A percentile compares a stretch with the other conserved stretches of the same genome.
phyloP scores from a whole-genome alignment of 2,329 filamentous ascomycete species.

The Calonectria multiphialidica region DNA sequence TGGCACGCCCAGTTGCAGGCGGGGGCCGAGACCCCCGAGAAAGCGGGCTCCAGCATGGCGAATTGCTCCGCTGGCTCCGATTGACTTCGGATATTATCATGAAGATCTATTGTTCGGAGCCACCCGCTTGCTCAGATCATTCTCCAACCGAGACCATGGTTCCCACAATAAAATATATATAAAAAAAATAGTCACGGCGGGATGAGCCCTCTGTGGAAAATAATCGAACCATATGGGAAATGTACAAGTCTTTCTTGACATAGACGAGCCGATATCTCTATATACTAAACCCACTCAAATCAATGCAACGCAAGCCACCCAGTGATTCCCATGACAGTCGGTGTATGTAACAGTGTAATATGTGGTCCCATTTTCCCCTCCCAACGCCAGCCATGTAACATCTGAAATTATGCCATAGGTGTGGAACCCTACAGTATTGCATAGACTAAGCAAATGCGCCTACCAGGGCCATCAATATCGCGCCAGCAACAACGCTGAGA shows the following conservation, averaged over 20 bases:
- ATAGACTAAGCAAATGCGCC: slow-evolving; percentile 74
- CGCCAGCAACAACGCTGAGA: slow-evolving; percentile 72
- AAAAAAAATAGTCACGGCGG: too few relatives aligned
- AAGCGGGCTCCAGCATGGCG: slow-evolving; percentile 12
- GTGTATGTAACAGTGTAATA: background rate
- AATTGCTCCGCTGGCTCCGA: slow-evolving; percentile 29
- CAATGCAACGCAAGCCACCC: slow-evolving; percentile 10
- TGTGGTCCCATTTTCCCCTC: slow-evolving; percentile 4
- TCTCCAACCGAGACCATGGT: too few relatives aligned
- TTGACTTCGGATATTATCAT: slow-evolving; percentile 22
- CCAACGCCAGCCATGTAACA: slow-evolving; percentile 20
- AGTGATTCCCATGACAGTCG: slow-evolving; percentile 7
- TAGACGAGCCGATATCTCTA: background rate
- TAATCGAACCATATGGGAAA: background rate
- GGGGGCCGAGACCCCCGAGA: slow-evolving; percentile 2
- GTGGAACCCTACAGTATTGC: background rate
- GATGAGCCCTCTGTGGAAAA: background rate
- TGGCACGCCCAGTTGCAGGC: slow-evolving; percentile 5
- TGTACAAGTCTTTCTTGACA: background rate
- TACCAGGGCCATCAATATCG: slow-evolving; percentile 77
- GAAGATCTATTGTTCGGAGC: background rate
- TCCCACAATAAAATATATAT: background rate
- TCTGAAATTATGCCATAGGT: slow-evolving; percentile 28
- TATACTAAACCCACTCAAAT: background rate
- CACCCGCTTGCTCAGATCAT: background rate